Evolutionary conservation across 495 filamentous ascomycete species (phyloP), one percentile per base, ranked within the genome.

Genomic region (Rhypophila decipiens): DNA sequence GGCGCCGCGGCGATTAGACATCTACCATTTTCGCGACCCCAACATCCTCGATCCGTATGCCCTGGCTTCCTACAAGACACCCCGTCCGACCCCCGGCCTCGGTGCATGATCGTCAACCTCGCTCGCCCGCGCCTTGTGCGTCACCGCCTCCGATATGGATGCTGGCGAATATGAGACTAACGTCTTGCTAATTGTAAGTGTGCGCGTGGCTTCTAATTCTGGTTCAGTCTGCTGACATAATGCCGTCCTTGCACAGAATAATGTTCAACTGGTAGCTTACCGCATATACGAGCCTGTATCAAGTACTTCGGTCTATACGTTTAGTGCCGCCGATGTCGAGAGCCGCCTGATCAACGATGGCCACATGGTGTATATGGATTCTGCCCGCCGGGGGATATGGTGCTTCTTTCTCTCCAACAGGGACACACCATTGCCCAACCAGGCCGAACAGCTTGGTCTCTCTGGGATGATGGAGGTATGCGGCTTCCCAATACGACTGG

Each of bases 101-200:
- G 59, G 58, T 61, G 53, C 47, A 58, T 59, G 54, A 55, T 46
- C 33, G 37, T 39, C 49, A 49, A 42, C 41, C 42, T 13, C 22
- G 44, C 42, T 34, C 46, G 24, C 36, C 41, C 36, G 50, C 52
- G 51, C 51, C 36, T 49, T 38, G 44, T 24, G 51, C 51, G 48
- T 24, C 44, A 39, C 44, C 48, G 23, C 43, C 47, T 67, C 61
- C 68, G 72, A 70, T 57, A 76, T 76, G 72, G 72, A 76, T 59
- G 65, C 69, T 59, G 71, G 70, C 37, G 71, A 74, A 60, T 76
- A 74, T 64, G 72, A 73, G 45, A 76, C 72, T 55, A 76, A 76
- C 61, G 67, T 68, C 33, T 52, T 76, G 47, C 53, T 74, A 57
- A 72, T 74, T 60, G 72, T 76, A 48, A 50, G 69, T 52, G 23